Conservation (phyloP, 2,329 filamentous ascomycete species). For the Camptophora hylomeconis region DNA sequence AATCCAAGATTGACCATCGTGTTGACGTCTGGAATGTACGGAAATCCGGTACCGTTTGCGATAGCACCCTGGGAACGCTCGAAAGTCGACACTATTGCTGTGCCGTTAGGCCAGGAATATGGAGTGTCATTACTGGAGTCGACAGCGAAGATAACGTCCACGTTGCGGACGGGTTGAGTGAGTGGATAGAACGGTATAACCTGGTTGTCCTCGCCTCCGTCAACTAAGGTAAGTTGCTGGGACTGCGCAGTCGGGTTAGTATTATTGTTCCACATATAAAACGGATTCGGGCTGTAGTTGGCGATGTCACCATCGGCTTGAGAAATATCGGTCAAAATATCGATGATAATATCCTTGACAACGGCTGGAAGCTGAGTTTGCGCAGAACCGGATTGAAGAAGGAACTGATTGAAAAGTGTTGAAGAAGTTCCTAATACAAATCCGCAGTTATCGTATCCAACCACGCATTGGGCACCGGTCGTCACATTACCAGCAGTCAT, state of each 20-base stretch:
- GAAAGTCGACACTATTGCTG: conserved; percentile 6
- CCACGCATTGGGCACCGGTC: conserved; percentile 4
- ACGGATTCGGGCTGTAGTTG: conserved; percentile 8
- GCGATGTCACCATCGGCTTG: background rate
- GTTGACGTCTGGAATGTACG: conserved; percentile 4
- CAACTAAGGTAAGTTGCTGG: conserved; percentile 17
- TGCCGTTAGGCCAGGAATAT: conserved; percentile 8
- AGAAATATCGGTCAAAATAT: background rate
- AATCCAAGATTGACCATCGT: conserved; percentile 15
- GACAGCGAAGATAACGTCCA: conserved; percentile 9
- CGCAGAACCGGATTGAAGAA: background rate
- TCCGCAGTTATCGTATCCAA: conserved; percentile 7
- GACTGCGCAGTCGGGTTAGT: conserved; percentile 6
- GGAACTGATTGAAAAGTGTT: conserved; percentile 7
- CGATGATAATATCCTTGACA: background rate
- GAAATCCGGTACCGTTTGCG: conserved; percentile 6
- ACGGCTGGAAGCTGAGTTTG: too few species aligned
- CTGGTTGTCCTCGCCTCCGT: conserved; percentile 22
- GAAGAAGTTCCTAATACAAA: conserved; percentile 6
- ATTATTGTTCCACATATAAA: conserved; percentile 6
- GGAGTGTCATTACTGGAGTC: conserved; percentile 4
- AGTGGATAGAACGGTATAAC: conserved; percentile 13
- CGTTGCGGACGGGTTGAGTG: conserved; percentile 3
- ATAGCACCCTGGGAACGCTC: conserved; percentile 5
- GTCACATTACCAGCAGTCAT: conserved; percentile 5